Base-by-base conservation (phyloP, 2,329 filamentous ascomycete genomes). In the Leptographium lundbergii region DNA sequence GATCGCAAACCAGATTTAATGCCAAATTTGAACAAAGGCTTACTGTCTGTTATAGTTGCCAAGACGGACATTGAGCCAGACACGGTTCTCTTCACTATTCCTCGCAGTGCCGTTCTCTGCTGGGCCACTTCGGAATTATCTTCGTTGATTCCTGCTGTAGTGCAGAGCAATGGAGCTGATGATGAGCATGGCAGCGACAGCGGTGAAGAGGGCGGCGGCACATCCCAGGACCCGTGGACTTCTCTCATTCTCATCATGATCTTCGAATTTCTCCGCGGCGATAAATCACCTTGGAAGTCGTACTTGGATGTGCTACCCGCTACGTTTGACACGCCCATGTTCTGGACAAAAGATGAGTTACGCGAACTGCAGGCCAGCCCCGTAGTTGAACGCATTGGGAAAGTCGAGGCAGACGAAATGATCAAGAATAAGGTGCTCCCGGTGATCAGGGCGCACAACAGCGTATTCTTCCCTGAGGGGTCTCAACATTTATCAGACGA, bases 301-400 rank as follows among this genome's bases (percentile, higher is more conserved):
- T 96, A 96, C 70, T 84, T 95, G 64, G 78, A 84, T 60, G 76
- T 95, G 24, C 77, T 96, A 6, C 90, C 90, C 0, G 65, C 68
- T 6, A 67, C 73, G 1, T 96, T 96, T 67, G 82, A 94, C 69
- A 95, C 89, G 2, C 80, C 92, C 63, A 96, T 96, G 88, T 96
- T 91, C 73, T 96, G 91, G 91, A 75, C 80, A 2, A 74, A 79
- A 0, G 73, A 75, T 1, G 90, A 96, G 69, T 76, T 96, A 3
- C 72, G 75, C 0, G 78, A 86, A 66, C 80, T 96, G 10, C 86
- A 92, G 72, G 88, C 86, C 22, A 91, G 88, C 67, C 81, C 88
- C 0, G 81, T 94, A n/a, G 70, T 85, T 3, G 73, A 80, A 62
- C 92, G 91, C 69, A 87, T 96, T 63, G 91, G 90, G 54, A 88